These are phyloP conservation scores for Ogataea glucozyma DNA, from an alignment of 805 yeast species.

Conservation along the genomic window DNA sequence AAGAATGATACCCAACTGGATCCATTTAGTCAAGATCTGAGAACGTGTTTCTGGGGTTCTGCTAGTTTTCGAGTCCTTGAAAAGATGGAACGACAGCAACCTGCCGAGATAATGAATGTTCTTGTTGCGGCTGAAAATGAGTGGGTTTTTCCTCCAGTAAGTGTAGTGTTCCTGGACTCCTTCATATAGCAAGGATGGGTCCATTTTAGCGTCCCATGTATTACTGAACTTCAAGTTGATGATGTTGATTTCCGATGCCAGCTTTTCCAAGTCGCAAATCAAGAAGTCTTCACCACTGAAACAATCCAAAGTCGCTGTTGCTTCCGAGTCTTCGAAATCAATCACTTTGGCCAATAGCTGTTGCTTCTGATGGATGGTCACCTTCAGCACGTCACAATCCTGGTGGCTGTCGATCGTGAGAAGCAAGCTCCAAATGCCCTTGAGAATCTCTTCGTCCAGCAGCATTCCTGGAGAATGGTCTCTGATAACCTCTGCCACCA, in stretches of 20 bases:
- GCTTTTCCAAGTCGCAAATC: slow-evolving; percentile 48
- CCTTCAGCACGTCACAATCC: slow-evolving; percentile 53
- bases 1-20: slow-evolving; percentile 73
- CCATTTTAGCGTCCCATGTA: slow-evolving; percentile 78
- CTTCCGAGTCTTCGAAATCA: slow-evolving; percentile 27
- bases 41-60: slow-evolving; percentile 53
- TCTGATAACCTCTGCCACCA: slow-evolving; percentile 56
- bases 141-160: slow-evolving; percentile 64
- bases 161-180: slow-evolving; percentile 45
- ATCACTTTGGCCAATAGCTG: slow-evolving; percentile 41
- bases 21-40: slow-evolving; percentile 74
- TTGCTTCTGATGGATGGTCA: slow-evolving; percentile 53
- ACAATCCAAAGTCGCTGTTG: slow-evolving; percentile 12
- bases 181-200: slow-evolving; percentile 71
- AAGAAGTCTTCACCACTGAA: slow-evolving; percentile 48
- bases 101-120: slow-evolving; percentile 81
- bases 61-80: slow-evolving; percentile 46
- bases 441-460: slow-evolving; percentile 61
- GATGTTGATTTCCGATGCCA: slow-evolving; percentile 64
- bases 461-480: slow-evolving; percentile 69
- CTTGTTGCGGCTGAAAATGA: slow-evolving; percentile 64
- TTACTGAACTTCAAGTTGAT: slow-evolving; percentile 67
- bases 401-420: slow-evolving; percentile 50
- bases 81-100: slow-evolving; percentile 66
- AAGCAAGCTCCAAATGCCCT: slow-evolving; percentile 55